Evolutionary conservation across 2,329 filamentous ascomycete genomes (phyloP).

Genomic region (Alternaria sp.): DNA sequence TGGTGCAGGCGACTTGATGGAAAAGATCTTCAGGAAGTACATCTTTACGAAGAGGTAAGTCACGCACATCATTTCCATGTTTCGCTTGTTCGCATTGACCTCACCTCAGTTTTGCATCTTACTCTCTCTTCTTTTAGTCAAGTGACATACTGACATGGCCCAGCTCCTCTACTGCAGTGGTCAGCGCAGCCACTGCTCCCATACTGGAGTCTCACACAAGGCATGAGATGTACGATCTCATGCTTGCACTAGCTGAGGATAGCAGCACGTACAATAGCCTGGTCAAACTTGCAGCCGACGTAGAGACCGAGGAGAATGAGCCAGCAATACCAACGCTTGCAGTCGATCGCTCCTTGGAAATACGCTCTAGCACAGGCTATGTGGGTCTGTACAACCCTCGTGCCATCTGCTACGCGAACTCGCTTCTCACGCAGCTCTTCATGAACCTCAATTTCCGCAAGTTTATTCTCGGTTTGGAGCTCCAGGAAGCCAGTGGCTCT

Average conservation of each 20-base stretch:
- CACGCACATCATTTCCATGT: background rate
- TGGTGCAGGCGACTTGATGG: conserved; percentile 36
- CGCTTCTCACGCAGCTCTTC: conserved; percentile 89
- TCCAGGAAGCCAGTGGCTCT: conserved; percentile 61
- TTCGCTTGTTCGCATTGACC: background rate
- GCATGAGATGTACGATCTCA: conserved; percentile 46
- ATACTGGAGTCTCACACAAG: conserved; percentile 46
- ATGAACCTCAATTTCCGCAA: conserved; percentile 90
- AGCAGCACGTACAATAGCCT: conserved; percentile 33
- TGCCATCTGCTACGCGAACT: conserved; percentile 98
- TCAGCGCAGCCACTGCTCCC: conserved; percentile 27
- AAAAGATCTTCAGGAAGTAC: conserved; percentile 44
- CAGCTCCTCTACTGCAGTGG: conserved; percentile 14
- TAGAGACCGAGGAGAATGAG: conserved; percentile 50
- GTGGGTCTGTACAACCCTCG: conserved; percentile 90
- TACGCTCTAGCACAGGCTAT: conserved; percentile 81
- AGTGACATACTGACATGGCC: conserved; percentile 2
- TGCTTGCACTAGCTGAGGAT: conserved; percentile 43
- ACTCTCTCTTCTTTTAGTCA: background rate
- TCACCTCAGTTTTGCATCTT: background rate
- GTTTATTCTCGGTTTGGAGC: conserved; percentile 71
- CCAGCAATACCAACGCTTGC: conserved; percentile 62
- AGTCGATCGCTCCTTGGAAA: conserved; percentile 68
- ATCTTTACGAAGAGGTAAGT: conserved; percentile 40
- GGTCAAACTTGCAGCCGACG: conserved; percentile 31